Evolutionary conservation across 257 asterid genomes (phyloP), one percentile per base, ranked within the genome.

Genomic region (Avicennia marina): DNA sequence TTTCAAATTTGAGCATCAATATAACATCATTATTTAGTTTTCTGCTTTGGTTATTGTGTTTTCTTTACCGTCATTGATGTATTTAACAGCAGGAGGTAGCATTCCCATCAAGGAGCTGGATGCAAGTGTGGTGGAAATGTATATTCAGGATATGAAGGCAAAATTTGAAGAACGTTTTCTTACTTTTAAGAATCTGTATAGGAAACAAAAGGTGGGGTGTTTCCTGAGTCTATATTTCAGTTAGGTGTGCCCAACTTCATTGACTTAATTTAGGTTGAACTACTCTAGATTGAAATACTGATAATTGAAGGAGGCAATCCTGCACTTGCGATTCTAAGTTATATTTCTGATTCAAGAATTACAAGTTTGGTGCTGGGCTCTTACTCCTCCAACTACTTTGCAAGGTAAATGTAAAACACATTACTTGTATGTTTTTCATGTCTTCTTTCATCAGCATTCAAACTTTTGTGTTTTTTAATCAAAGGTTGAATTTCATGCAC

Each of bases 281-380:
- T 53, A 39, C 59, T 34, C 50, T 68, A 90, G 98, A 71, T 84
- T 40, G 85, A 78, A 72, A 79, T 59, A 7, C 48, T 90, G 77
- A 72, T 87, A 32, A 64, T 90, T 53, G 96, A 90, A 72, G 96
- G 96, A 67, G 85, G 79, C 67, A 73, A 69, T 73, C 91, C 94
- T 39, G 94, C 96, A 9, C 66, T 63, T 3, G 76, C 71, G 16
- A 89, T 90, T 50, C 70, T 90, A 22, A 77, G 74, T 68, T 87
- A 72, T 64, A 63, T 82, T 48, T 58, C 83, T 54, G 82, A 79
- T 36, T 75, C 86, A 45, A 77, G 78, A 47, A 68, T 68, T 17
- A 74, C 72, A 41, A 54, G 77, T 63, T 74, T 90, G 69, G 89
- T 87, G 69, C 63, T 90, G 61, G 98, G 96, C 29, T 87, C 97